Evolutionary conservation across 176 grass and related monocot genomes (phyloP), one percentile per base, ranked within the genome.

Genomic region (Metroxylon sagu): DNA sequence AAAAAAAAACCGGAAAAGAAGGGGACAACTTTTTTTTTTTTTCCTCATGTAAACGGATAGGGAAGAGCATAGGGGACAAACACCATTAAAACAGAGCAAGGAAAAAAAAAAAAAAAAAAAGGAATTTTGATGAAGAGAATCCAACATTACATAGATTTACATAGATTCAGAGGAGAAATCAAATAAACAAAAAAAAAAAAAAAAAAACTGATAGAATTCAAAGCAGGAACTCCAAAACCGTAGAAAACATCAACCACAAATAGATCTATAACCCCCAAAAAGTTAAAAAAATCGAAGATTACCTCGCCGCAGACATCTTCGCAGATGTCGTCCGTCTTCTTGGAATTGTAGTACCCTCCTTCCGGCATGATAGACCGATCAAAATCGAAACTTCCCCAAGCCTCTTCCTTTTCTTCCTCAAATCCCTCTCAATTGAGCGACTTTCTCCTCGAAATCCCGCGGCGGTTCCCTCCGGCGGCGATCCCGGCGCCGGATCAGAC

Each of bases 251-350:
- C 30, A 65, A 25, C 26, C 18, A 57, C 27, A 4, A 26, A 5
- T 43, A 43, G 35, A 43, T 43, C 35, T 43, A 43, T 43, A 43
- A 43, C 1, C 8, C 35, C 35, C 49, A 59, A 25, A 55, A 26
- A 26, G 5, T 25, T 14, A 48, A 26, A 64, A 48, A 64, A 18
- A 4, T 59, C 15, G 19, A 8, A 27, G 4, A 75, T 84, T 76
- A 95, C 89, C 89, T 87, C 81, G 61, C 71, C 69, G 71, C 81
- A 95, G 69, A 94, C 54, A 68, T 80, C 89, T 56, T 88, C 81
- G 81, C 80, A 95, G 59, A 94, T 68, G 35, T 66, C 70, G 69
- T 95, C 89, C 1, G 78, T 82, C 81, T 95, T 95, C 72, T 95
- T 95, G 49, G 80, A 83, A 82, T 81, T 94, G 79, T 80, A 88